Evolutionary conservation across 495 filamentous ascomycete genomes (phyloP).

Genomic region (Tuber brumale): DNA sequence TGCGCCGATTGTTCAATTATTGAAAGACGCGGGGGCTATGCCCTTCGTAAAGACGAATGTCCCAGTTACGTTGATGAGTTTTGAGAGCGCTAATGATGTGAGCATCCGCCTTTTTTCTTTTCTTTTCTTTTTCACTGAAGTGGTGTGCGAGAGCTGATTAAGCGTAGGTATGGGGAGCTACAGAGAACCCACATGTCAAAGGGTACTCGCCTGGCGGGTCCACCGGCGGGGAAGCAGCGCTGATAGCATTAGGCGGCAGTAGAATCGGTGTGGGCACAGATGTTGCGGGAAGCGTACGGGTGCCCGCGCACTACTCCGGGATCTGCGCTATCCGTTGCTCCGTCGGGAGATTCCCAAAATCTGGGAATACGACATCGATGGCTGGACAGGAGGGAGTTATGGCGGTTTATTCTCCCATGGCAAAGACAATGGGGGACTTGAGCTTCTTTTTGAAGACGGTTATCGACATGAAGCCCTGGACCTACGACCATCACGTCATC

Average conservation of each 20-base stretch:
- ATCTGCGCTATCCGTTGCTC: constrained; percentile 86
- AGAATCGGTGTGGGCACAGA: constrained; percentile 94
- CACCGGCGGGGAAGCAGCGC: constrained; percentile 80
- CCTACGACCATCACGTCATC: constrained; percentile 78
- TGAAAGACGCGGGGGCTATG: constrained; percentile 90
- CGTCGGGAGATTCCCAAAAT: constrained; percentile 92
- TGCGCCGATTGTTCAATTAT: constrained; percentile 65
- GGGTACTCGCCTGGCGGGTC: constrained; percentile 87
- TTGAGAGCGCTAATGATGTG: constrained; percentile 87
- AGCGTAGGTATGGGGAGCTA: constrained; percentile 52
- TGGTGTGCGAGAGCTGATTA: background rate
- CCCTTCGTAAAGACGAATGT: constrained; percentile 94
- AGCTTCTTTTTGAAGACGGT: constrained; percentile 76
- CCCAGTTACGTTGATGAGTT: constrained; percentile 85
- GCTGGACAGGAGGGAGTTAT: constrained; percentile 87
- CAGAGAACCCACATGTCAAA: constrained; percentile 72
- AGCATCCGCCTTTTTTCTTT: constrained; percentile 43
- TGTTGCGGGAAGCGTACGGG: constrained; percentile 85
- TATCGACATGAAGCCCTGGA: constrained; percentile 82
- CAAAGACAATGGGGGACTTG: constrained; percentile 76
- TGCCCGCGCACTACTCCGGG: constrained; percentile 82
- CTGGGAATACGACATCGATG: constrained; percentile 82
- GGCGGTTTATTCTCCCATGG: constrained; percentile 81
- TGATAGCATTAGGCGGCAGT: constrained; percentile 76
- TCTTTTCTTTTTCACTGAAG: background rate